Percentiles rank a stretch among this genome's conserved stretches.
phyloP scores from a whole-genome alignment of 192 early-diverging fungal genomes.

The Pilaira anomala region DNA sequence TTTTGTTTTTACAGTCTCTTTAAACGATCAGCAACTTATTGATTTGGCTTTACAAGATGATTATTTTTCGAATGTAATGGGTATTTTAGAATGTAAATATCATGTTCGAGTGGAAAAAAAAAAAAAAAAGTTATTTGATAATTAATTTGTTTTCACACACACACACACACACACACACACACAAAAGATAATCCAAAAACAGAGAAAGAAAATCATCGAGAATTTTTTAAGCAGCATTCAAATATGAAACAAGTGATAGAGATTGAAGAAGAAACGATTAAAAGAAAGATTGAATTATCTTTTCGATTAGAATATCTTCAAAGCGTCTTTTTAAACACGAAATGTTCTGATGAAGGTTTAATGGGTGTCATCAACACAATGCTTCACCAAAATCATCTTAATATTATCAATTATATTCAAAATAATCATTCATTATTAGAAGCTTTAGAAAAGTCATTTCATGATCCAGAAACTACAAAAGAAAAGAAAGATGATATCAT shows the following conservation, averaged over 20 bases:
- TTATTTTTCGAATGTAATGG: conserved; percentile 63
- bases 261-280: conserved; percentile 65
- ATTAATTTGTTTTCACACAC: neutral
- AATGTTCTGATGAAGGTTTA: conserved; percentile 74
- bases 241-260: conserved; percentile 71
- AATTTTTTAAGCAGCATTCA: conserved; percentile 58
- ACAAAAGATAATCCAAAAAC: conserved; percentile 75
- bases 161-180: too few species aligned
- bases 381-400: conserved; percentile 80
- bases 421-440: conserved; percentile 66
- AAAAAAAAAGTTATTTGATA: neutral
- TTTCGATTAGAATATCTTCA: conserved; percentile 87
- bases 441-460: conserved; percentile 67
- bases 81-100: conserved; percentile 82
- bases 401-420: conserved; percentile 76
- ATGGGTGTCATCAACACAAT: conserved; percentile 70
- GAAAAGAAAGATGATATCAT: conserved; percentile 74
- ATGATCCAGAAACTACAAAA: conserved; percentile 35
- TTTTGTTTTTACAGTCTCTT: conserved; percentile 56
- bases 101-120: neutral
- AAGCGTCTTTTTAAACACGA: conserved; percentile 75
- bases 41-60: conserved; percentile 76
- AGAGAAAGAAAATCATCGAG: conserved; percentile 69
- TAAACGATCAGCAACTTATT: conserved; percentile 78
- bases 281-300: conserved; percentile 80